These are phyloP conservation scores for Mycena venus DNA, from an alignment of 768 basidiomycete species.

Conservation along the genomic window DNA sequence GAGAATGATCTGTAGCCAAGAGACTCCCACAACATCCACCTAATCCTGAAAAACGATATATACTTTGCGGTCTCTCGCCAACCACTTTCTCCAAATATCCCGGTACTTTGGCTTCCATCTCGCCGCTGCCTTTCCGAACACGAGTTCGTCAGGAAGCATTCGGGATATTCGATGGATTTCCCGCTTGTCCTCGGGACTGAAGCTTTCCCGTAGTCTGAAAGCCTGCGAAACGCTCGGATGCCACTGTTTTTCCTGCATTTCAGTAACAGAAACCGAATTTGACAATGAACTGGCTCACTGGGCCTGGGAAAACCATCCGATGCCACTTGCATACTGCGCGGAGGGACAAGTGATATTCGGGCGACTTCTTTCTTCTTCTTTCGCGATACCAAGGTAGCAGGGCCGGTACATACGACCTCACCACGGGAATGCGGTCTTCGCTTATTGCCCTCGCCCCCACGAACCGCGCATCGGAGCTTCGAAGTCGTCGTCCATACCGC, in stretches of 20 bases:
- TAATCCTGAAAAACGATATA: constrained; percentile 7
- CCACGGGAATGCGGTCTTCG: constrained; percentile 33
- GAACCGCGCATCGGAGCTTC: constrained; percentile 27
- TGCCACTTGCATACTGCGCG: constrained; percentile 61
- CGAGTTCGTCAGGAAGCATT: constrained; percentile 51
- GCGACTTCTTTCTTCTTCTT: constrained; percentile 30
- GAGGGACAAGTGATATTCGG: constrained; percentile 46
- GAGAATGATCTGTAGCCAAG: too few species aligned
- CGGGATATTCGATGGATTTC: constrained; percentile 58
- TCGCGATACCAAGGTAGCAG: constrained; percentile 55
- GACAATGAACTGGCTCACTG: constrained; percentile 47
- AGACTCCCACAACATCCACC: not conserved
- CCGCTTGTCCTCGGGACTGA: constrained; percentile 52
- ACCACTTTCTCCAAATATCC: constrained; percentile 55
- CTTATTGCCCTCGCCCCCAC: not conserved
- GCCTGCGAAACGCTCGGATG: constrained; percentile 54
- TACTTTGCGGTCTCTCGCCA: constrained; percentile 40
- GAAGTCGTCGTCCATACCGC: constrained; percentile 17
- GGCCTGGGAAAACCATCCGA: constrained; percentile 55
- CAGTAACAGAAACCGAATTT: not conserved
- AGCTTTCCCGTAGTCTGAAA: constrained; percentile 45
- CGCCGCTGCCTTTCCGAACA: constrained; percentile 42
- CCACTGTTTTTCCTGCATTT: constrained; percentile 36
- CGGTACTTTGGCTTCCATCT: constrained; percentile 46
- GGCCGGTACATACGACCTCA: constrained; percentile 51